These are phyloP conservation scores for Monosporozyma servazzii DNA, from an alignment of 805 yeast species.

Conservation along the genomic window DNA sequence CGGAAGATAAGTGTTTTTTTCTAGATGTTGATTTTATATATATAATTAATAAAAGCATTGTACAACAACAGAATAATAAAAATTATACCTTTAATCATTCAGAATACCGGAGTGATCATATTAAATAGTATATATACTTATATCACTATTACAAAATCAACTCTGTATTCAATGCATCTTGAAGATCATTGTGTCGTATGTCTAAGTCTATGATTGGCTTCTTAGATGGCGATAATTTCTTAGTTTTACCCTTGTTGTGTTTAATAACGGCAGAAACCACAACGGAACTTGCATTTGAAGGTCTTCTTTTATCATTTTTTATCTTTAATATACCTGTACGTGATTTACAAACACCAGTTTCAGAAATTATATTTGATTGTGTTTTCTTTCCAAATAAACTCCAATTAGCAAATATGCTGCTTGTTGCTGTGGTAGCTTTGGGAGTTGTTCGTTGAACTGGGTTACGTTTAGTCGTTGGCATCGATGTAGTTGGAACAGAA, in stretches of 20 bases:
- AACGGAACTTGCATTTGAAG: constrained; percentile 1
- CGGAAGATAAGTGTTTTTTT: constrained; percentile 4
- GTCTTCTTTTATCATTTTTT: constrained; percentile 1
- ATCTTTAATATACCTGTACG: background rate
- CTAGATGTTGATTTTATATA: background rate
- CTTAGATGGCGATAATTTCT: constrained; percentile 1
- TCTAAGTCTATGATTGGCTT: constrained; percentile 14
- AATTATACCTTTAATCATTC: background rate
- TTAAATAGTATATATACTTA: background rate
- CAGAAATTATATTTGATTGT: constrained; percentile 4
- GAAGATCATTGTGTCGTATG: constrained; percentile 20
- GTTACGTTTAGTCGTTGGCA: background rate
- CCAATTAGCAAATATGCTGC: constrained; percentile 13
- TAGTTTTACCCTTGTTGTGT: background rate
- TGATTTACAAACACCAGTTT: background rate
- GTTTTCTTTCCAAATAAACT: constrained; percentile 9
- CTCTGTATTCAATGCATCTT: constrained; percentile 26
- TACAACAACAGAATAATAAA: background rate
- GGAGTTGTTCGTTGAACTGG: background rate
- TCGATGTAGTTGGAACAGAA: background rate
- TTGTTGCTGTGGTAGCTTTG: background rate
- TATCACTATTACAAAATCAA: constrained; percentile 8
- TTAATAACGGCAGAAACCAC: constrained; percentile 5
- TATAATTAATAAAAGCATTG: background rate
- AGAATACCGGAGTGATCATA: background rate